Base-by-base conservation (phyloP, 2,329 filamentous ascomycete genomes). In the Hortaea werneckii region DNA sequence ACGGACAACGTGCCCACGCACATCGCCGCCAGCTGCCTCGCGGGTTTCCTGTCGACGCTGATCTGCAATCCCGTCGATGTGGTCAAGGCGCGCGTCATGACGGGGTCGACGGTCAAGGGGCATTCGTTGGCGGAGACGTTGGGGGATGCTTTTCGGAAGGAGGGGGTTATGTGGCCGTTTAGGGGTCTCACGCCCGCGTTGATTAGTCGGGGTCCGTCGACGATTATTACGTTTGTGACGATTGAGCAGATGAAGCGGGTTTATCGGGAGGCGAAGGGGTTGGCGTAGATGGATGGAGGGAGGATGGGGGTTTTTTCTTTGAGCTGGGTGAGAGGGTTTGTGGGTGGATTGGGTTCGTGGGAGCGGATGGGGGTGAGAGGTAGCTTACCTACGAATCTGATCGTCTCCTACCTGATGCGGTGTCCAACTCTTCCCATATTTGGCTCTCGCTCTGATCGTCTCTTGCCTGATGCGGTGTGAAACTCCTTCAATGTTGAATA, bases 11-110 rank as follows among this genome's bases (percentile, higher is more conserved):
- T 87, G 12, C 74, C 75, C 5, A 87, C 85, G 10, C 87, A 94
- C 64, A 87, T 94, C 59, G 76, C 79, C 0, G 83, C 87, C 1
- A 85, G 80, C 0, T 80, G 92, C 57, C 67, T 89, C 48, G 86
- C 86, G 1, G 87, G 87, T 7, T 80, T 94, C 50, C 82, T 88
- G 5, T 87, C 87, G 4, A 90, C 87, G 1, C 92, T 87, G 0
- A 77, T 90, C 9, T 92, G 85, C 54, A 87, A 81, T 47, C 87
- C 87, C 0, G 82, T 94, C 42, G 87, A 94, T 65, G 87, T 94
- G 29, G 81, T 94, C 68, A 94, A 94, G 74, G 94, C 87, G 7
- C 75, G 85, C 26, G 78, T 94, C 58, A 94, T 94, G 87, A 84
- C 50, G 37, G 45, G 49, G 43, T 52, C 44, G 29, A 43, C 43